Evolutionary conservation across 164 flowering plant genomes (phyloP).

Genomic region (Umbilicus rupestris): DNA sequence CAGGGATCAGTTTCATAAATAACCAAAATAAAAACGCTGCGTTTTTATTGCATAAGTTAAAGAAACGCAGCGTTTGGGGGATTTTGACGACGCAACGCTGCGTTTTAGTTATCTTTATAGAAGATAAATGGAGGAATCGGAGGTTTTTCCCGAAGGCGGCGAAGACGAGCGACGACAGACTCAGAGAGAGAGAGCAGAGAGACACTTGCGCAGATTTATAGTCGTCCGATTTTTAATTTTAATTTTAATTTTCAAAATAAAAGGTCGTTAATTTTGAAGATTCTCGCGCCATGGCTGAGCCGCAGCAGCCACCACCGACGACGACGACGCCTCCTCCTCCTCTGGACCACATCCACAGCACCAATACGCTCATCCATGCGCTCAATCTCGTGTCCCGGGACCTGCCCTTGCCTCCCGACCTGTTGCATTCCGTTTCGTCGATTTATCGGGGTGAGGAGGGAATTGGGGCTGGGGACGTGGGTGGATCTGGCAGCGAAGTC

Average conservation of each 20-base stretch:
- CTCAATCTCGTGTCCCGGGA: conserved; percentile 75
- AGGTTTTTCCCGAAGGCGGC: neutral
- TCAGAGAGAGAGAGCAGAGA: neutral
- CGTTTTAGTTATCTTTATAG: neutral
- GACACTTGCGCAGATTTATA: neutral
- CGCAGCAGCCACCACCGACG: conserved; percentile 13
- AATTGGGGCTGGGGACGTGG: conserved; percentile 1
- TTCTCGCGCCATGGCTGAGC: conserved; percentile 30
- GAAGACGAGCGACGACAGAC: conserved; percentile 6
- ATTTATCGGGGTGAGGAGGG: conserved; percentile 30
- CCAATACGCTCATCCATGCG: conserved; percentile 72
- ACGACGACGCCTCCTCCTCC: conserved; percentile 9
- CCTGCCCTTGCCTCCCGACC: conserved; percentile 74
- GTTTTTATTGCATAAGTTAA: too few relatives aligned
- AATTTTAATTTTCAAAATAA: neutral
- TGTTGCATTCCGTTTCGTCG: conserved; percentile 50
- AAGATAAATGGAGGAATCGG: neutral
- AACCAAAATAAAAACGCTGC: too few relatives aligned
- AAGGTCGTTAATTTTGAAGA: neutral
- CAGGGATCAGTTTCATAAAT: too few relatives aligned
- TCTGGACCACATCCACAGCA: conserved; percentile 32
- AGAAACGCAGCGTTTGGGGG: neutral
- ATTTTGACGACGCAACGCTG: neutral
- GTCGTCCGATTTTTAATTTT: neutral
- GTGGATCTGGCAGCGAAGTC: conserved; percentile 7